phyloP scores from a whole-genome alignment of 2,329 filamentous ascomycete species.

The Coccinonectria pachysandricola region DNA sequence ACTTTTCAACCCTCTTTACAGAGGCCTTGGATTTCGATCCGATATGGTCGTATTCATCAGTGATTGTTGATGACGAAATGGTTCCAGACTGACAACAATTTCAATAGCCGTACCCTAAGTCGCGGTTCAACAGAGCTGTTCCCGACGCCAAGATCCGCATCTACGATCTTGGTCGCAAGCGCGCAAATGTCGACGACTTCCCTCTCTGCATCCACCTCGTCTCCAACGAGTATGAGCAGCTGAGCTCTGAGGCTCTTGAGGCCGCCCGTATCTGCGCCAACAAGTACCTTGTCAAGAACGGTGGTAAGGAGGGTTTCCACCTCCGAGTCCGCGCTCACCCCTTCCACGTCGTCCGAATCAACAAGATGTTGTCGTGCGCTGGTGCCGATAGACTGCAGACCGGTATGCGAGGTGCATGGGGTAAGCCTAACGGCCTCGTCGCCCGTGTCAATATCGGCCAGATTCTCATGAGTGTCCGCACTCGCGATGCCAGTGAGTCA shows the following conservation, averaged over 20 bases:
- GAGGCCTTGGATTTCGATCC: too few relatives aligned
- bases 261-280: constrained; percentile 99
- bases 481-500: constrained; percentile 76
- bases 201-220: constrained; percentile 98
- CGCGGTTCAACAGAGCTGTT: constrained; percentile 99
- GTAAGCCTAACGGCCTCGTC: constrained; percentile 97
- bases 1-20: too few relatives aligned
- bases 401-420: constrained; percentile 99
- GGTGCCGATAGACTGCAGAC: constrained; percentile 99
- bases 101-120: constrained; percentile 89
- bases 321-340: constrained; percentile 82
- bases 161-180: constrained; percentile 98
- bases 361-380: constrained; percentile 99
- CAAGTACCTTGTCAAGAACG: constrained; percentile 77
- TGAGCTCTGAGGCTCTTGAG: constrained; percentile 98
- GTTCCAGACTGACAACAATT: too few relatives aligned
- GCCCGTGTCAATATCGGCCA: constrained; percentile 99
- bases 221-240: constrained; percentile 99
- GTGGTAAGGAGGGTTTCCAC: constrained; percentile 66
- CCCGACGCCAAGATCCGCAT: constrained; percentile 79
- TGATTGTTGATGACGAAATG: too few relatives aligned
- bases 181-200: constrained; percentile 98
- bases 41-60: too few relatives aligned
- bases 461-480: constrained; percentile 95
- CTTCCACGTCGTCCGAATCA: constrained; percentile 99